Evolutionary conservation across 306 rosid genomes (phyloP), one percentile per base, ranked within the genome.

Genomic region (Glycine latifolia): DNA sequence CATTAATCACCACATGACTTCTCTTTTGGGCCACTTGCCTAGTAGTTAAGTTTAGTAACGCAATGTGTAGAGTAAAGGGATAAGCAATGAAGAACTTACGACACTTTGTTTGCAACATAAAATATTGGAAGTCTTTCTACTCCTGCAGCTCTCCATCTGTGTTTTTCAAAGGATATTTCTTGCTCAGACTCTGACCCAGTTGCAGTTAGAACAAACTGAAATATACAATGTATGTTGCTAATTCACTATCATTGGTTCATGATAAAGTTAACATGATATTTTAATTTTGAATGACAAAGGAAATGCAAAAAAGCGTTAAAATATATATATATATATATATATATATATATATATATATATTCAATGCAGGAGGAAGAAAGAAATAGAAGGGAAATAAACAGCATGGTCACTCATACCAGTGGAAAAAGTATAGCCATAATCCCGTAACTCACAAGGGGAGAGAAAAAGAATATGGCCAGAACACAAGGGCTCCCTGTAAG

Each of bases 121-220:
- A 95, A 93, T 86, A 93, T 89, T 61, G 92, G 97, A 85, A 95
- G 92, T 87, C 90, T 89, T 77, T 90, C 90, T 79, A 93, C 77
- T 85, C 88, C 90, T 46, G 87, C 81, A 59, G 75, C 87, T 83
- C 85, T 93, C 97, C 95, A 91, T 76, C 85, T 90, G 73, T 47
- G 46, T 59, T 63, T 90, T 35, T 73, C 90, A 59, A 89, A 84
- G 79, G 87, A 87, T 74, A 95, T 86, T 87, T 90, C 96, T 86
- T 83, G 90, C 83, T 95, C 99, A 37, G 91, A 92, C 73, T 74
- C 87, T 49, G 98, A 90, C 17, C 89, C 87, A 26, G 95, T 88
- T 81, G 99, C 99, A 63, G 97, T 87, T 81, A 95, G 87, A 80
- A 95, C 99, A 88, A 95, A 95, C 98, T 95, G 88, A 76, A 87